These are phyloP conservation scores for Hypoxylon sp. DNA, from an alignment of 2,329 filamentous ascomycete species.

Conservation along the genomic window DNA sequence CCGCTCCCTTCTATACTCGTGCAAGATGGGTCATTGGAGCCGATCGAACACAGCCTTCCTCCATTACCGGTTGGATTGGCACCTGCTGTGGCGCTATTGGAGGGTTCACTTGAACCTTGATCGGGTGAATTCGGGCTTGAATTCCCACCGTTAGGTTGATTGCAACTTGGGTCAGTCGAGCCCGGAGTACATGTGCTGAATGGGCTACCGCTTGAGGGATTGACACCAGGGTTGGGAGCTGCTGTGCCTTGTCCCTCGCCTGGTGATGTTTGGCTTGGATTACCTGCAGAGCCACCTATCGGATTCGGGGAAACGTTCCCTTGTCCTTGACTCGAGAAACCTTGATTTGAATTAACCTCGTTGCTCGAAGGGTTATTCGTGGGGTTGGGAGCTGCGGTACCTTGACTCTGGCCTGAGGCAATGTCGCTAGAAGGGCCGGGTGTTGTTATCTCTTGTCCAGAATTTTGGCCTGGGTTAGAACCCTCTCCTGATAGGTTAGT, in stretches of 20 bases:
- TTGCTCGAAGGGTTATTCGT: too few species aligned
- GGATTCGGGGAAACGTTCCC: too few species aligned
- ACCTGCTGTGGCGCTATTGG: conserved; percentile 6
- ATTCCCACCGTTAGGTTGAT: conserved; percentile 7
- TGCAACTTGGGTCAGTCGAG: conserved; percentile 14
- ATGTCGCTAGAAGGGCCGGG: conserved; percentile 3
- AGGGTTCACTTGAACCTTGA: conserved; percentile 15
- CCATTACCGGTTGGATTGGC: conserved; percentile 13
- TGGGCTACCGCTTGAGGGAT: background rate
- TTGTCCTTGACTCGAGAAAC: too few species aligned
- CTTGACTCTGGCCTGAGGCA: conserved; percentile 1
- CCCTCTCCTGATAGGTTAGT: background rate
- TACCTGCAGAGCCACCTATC: background rate
- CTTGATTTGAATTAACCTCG: too few species aligned
- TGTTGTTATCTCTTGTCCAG: conserved; percentile 1
- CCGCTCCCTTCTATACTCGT: conserved; percentile 12
- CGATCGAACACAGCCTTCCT: conserved; percentile 8
- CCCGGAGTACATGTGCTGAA: conserved; percentile 15
- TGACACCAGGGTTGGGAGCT: background rate
- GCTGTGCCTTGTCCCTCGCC: background rate
- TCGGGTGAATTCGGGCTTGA: conserved; percentile 11
- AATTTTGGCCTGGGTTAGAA: conserved; percentile 4
- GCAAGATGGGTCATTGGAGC: conserved; percentile 19
- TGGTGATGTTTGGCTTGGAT: background rate
- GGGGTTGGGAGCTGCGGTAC: background rate